Evolutionary conservation across 202 grass and related monocot genomes (phyloP).

Genomic region (Setaria italica): DNA sequence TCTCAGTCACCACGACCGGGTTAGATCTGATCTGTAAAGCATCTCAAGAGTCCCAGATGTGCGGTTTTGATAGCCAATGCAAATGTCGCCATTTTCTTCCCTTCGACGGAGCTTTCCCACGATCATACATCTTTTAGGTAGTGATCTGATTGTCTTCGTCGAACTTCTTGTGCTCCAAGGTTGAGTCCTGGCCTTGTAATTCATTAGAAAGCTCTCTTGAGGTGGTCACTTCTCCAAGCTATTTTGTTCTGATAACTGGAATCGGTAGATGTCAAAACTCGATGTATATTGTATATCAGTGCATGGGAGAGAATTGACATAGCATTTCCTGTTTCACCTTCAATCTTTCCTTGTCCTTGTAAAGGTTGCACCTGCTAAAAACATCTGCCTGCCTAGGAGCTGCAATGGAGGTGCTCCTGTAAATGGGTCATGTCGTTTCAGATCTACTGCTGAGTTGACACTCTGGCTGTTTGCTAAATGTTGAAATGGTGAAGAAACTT

Average conservation of each 20-base stretch:
- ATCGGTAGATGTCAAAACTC: slow-evolving; percentile 21
- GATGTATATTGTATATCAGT: slow-evolving; percentile 47
- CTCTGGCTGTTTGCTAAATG: background rate
- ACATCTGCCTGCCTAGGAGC: background rate
- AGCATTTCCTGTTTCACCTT: slow-evolving; percentile 33
- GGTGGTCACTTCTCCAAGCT: slow-evolving; percentile 8
- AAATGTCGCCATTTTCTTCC: slow-evolving; percentile 14
- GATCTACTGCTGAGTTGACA: background rate
- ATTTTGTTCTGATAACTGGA: slow-evolving; percentile 17
- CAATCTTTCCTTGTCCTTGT: background rate
- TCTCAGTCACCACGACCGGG: background rate
- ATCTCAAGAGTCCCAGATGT: background rate
- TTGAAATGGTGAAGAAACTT: background rate
- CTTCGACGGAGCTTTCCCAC: slow-evolving; percentile 24
- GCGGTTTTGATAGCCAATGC: slow-evolving; percentile 38
- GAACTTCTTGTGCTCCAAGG: slow-evolving; percentile 20
- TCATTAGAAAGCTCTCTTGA: background rate
- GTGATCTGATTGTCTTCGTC: slow-evolving; percentile 43
- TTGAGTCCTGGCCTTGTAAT: background rate
- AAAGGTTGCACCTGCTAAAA: background rate
- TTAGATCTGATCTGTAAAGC: slow-evolving; percentile 47
- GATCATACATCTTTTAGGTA: slow-evolving; percentile 55
- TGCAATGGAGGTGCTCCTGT: background rate
- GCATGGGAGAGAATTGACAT: slow-evolving; percentile 5
- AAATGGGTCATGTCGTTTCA: background rate